These are phyloP conservation scores for Amanita muscaria DNA, from an alignment of 768 basidiomycete genomes.

Conservation along the genomic window DNA sequence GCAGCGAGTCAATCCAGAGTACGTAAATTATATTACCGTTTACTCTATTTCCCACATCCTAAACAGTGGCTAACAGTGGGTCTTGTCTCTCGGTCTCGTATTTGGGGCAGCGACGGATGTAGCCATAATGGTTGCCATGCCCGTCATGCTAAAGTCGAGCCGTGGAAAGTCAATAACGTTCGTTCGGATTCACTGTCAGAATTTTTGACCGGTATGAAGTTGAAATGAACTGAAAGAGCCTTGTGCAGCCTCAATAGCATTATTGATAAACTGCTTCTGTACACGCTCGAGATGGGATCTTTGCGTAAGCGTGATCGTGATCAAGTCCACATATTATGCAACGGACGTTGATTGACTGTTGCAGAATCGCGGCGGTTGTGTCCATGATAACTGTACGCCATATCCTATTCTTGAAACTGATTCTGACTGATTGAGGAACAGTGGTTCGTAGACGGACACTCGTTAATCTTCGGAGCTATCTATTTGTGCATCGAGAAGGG, in stretches of 20 bases:
- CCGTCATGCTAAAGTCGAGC: slow-evolving; percentile 22
- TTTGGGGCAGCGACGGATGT: slow-evolving; percentile 32
- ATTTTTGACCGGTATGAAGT: no score
- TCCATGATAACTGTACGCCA: slow-evolving; percentile 43
- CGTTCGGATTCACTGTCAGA: not conserved
- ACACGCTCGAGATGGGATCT: slow-evolving; percentile 35
- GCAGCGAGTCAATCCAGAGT: no score
- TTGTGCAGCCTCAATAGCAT: slow-evolving; percentile 25
- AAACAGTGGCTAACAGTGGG: slow-evolving; percentile 23
- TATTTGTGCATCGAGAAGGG: slow-evolving; percentile 42
- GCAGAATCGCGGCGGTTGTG: slow-evolving; percentile 34
- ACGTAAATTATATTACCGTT: no score
- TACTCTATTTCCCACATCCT: no score
- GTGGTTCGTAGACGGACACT: slow-evolving; percentile 38
- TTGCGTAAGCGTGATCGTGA: slow-evolving; percentile 18
- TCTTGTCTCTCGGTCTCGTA: slow-evolving; percentile 35
- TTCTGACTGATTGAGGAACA: slow-evolving; percentile 9
- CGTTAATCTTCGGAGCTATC: slow-evolving; percentile 38
- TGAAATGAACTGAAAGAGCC: no score
- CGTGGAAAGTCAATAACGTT: slow-evolving; percentile 24
- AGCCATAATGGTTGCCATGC: slow-evolving; percentile 27
- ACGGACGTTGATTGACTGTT: not conserved
- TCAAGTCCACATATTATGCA: not conserved
- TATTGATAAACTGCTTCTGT: slow-evolving; percentile 30
- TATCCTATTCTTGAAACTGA: no score